Evolutionary conservation across 345 rosid species (phyloP), one percentile per base, ranked within the genome.

Genomic region (Eutrema yunnanense): DNA sequence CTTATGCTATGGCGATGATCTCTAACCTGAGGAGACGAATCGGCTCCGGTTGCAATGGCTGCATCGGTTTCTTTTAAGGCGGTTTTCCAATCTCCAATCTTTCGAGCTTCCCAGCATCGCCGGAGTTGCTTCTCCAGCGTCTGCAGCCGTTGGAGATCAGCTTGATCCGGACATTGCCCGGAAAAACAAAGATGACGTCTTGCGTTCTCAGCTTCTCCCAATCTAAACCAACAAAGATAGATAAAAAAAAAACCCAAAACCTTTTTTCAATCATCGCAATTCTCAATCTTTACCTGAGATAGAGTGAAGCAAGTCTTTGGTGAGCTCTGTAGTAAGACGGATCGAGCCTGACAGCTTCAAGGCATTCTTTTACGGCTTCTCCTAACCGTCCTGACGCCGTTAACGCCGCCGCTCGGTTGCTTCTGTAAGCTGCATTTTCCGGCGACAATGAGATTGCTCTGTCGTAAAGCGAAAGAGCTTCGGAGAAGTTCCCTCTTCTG

Each of bases 401-500:
- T 84, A 95, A 82, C 4, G 96, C 96, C 1, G 99, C 99, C 0
- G 96, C 97, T 10, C 96, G 79, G 82, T 94, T 94, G 65, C 93
- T 84, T 75, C 93, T 56, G 48, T 81, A 95, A 6, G 96, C 87
- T 9, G 90, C 85, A 65, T 87, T 95, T 9, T 79, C 92, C 1
- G 97, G 97, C 4, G 83, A 82, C 57, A 90, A 68, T 22, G 82
- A 82, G 44, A 95, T 92, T 13, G 99, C 97, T 78, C 82, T 84
- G 9, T 89, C 93, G 57, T 95, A 95, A 73, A 87, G 62, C 5
- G 67, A 80, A 80, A 95, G 63, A 14, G 99, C 97, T 65, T 89
- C 97, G 3, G 72, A 73, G 77, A 92, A 90, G 9, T 71, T 72
- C 8, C 96, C 93, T 72, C 80, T 92, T 62, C 84, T 81, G 36